Percentiles rank a stretch among this genome's conserved stretches.
Conservation (phyloP, 371 early-diverging fungal genomes). For the Mortierella sp. region DNA sequence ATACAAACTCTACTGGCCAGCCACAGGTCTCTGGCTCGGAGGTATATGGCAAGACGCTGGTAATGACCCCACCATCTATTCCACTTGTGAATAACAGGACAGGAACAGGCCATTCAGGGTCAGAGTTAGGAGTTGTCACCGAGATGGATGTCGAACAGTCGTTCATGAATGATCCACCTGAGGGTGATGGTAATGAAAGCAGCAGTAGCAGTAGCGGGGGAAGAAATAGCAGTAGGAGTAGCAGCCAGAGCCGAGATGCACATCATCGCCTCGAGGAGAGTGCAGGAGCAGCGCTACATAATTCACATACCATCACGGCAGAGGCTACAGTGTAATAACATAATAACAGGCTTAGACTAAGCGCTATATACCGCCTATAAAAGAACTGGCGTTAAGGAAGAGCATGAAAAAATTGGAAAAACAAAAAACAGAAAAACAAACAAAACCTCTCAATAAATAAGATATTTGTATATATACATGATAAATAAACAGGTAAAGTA, state of each 20-base stretch:
- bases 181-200: constrained; percentile 10
- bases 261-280: background rate
- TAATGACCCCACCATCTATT: constrained; percentile 28
- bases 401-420: constrained; percentile 1
- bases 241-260: constrained; percentile 31
- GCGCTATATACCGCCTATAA: background rate
- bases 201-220: constrained; percentile 27
- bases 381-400: background rate
- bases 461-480: background rate
- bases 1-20: constrained; percentile 1
- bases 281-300: constrained; percentile 9
- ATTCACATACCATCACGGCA: constrained; percentile 19
- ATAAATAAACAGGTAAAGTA: background rate
- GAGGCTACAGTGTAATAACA: constrained; percentile 17
- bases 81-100: constrained; percentile 14
- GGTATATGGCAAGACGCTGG: constrained; percentile 46
- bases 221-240: constrained; percentile 17
- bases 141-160: constrained; percentile 29
- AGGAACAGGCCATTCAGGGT: constrained; percentile 21
- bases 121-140: constrained; percentile 41
- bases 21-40: constrained; percentile 14
- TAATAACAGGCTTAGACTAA: background rate
- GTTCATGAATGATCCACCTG: constrained; percentile 1
- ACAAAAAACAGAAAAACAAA: background rate
- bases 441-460: too few relatives aligned